Base-by-base conservation (phyloP, 257 asterid species). In the Oldenlandia corymbosa region DNA sequence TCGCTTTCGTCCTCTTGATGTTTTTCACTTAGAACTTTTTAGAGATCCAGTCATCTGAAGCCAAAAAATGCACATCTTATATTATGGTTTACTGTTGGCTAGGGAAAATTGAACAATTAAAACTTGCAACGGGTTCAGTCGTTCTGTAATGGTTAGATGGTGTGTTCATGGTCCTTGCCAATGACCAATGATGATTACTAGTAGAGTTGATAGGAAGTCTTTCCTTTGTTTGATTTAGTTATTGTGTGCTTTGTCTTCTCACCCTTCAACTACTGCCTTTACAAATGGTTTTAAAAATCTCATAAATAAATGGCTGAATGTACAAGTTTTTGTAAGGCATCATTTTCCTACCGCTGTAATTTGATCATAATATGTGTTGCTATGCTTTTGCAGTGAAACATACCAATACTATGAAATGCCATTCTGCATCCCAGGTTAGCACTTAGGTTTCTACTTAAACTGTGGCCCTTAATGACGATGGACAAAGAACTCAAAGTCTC, bases 381-480 rank as follows among this genome's bases (percentile, higher is more conserved):
- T 76, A 65, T 64, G 26, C 70, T 73, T 75, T 79, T 92, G 97
- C 97, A 92, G 97, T 67, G 97, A 92, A 77, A 89, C 95, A 51
- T 89, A 88, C 83, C 77, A 76, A 66, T 88, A 82, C 75, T 92
- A 88, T 75, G 84, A 87, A 80, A 68, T 92, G 79, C 78, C 91
- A 73, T 92, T 88, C 84, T 92, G 97, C 84, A 84, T 13, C 65
- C 95, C 95, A 92, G 98, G 98, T 92, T 65, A 76, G 89, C 76
- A 55, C 59, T 56, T 76, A 66, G 75, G 68, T 72, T 73, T 41
- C 60, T 62, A 65, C 57, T 54, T 23, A 52, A 50, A 47, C 31
- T 62, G 23, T 67, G 60, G 46, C 58, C 59, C 27, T 43, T 17
- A 2, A 59, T 37, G 45, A 20, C n/a, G 6, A 27, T 45, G 26